A percentile compares a stretch with the other conserved stretches of the same genome.
phyloP scores from a whole-genome alignment of 495 filamentous ascomycete genomes.

The Neurospora sp. region DNA sequence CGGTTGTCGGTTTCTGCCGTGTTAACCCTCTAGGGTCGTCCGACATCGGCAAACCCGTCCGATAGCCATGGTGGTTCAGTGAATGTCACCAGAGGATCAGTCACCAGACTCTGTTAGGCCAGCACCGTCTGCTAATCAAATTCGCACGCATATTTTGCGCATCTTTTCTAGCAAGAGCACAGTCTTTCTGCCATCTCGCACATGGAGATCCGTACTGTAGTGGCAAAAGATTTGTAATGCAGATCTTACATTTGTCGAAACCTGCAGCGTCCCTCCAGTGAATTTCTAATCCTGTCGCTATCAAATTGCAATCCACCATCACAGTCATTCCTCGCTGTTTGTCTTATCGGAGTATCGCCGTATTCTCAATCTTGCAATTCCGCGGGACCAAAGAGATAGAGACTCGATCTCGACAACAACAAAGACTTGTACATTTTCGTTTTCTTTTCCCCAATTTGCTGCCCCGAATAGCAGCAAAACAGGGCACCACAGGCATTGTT shows the following conservation, averaged over 20 bases:
- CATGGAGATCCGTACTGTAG: neutral
- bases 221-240: conserved; percentile 19
- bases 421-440: neutral
- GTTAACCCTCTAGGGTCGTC: neutral
- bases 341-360: neutral
- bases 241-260: conserved; percentile 7
- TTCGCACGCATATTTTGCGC: neutral
- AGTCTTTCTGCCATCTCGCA: neutral
- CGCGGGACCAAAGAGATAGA: neutral
- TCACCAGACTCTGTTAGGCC: neutral
- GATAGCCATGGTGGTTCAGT: neutral
- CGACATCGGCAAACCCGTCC: neutral
- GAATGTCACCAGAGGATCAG: neutral
- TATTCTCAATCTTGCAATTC: neutral
- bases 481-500: neutral
- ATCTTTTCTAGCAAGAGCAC: neutral
- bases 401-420: neutral
- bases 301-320: conserved; percentile 4
- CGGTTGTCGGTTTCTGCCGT: neutral
- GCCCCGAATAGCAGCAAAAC: neutral
- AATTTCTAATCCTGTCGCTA: neutral
- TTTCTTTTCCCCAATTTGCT: neutral
- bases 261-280: neutral
- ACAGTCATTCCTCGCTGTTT: conserved; percentile 1
- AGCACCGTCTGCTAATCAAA: neutral